Percentiles rank a stretch among this genome's conserved stretches.
phyloP scores from a whole-genome alignment of 441 rosid species.

The Arabidopsis hybrid region DNA sequence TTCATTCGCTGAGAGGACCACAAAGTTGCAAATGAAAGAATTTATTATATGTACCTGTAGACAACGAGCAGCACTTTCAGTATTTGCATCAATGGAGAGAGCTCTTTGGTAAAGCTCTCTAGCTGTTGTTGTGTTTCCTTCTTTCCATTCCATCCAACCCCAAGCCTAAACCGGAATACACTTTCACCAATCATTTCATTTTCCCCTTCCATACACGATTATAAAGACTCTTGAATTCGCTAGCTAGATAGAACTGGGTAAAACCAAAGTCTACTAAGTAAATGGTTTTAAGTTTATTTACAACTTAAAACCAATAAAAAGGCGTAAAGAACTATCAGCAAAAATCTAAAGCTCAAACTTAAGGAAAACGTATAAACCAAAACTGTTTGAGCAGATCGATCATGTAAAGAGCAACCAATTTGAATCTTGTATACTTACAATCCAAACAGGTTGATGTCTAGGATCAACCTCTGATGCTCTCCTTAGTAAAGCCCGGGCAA shows the following conservation, averaged over 20 bases:
- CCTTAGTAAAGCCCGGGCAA: constrained; percentile 73
- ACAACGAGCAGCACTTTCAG: constrained; percentile 89
- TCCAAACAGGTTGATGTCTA: constrained; percentile 92
- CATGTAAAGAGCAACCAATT: background rate
- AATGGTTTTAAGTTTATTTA: constrained; percentile 14
- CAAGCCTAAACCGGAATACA: constrained; percentile 66
- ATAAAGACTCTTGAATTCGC: constrained; percentile 9
- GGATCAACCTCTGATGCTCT: constrained; percentile 89
- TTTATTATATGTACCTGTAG: constrained; percentile 66
- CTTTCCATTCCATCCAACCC: constrained; percentile 99
- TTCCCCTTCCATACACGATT: constrained; percentile 13
- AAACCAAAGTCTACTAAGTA: background rate
- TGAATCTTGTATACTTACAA: constrained; percentile 61
- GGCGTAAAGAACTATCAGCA: background rate
- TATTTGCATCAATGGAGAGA: constrained; percentile 69
- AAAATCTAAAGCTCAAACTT: constrained; percentile 1
- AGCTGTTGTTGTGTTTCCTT: constrained; percentile 83
- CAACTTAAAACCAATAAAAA: constrained; percentile 5
- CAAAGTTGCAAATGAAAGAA: background rate
- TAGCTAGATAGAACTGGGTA: constrained; percentile 21
- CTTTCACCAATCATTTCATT: constrained; percentile 24
- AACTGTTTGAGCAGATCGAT: constrained; percentile 2
- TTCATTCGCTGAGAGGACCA: background rate
- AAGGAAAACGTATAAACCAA: constrained; percentile 3
- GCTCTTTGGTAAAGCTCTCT: constrained; percentile 82